Conservation (phyloP, 306 rosid species). For the Dryas drummondii region DNA sequence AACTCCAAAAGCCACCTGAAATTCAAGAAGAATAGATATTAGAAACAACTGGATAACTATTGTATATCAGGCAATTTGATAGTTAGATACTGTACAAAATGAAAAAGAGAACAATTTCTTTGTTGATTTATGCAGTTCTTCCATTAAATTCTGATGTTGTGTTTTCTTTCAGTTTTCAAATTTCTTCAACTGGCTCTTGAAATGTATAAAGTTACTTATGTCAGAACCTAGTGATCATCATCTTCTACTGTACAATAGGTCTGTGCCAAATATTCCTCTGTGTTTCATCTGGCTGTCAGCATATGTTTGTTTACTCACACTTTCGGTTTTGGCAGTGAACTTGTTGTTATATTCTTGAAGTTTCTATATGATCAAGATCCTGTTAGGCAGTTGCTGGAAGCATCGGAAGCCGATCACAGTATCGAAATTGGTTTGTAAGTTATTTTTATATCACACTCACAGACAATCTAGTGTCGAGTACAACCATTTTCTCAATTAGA, state of each 20-base stretch:
- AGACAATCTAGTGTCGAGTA: constrained; percentile 4
- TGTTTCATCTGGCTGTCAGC: constrained; percentile 20
- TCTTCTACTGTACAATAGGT: constrained; percentile 87
- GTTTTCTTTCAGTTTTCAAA: constrained; percentile 71
- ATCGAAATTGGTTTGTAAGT: constrained; percentile 83
- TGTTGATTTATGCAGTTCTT: background rate
- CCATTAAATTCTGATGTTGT: constrained; percentile 16
- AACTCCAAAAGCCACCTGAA: background rate
- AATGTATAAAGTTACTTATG: constrained; percentile 82
- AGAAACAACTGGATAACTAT: background rate
- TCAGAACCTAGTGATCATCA: constrained; percentile 97
- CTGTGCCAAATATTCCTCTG: constrained; percentile 21
- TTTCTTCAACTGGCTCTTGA: constrained; percentile 96
- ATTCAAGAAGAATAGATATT: background rate
- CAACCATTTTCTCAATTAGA: constrained; percentile 17
- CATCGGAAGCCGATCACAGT: constrained; percentile 54
- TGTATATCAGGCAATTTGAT: background rate
- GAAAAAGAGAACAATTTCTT: background rate
- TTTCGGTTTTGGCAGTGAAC: constrained; percentile 75
- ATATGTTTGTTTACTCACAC: constrained; percentile 27
- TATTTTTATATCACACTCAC: constrained; percentile 4
- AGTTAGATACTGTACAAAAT: background rate
- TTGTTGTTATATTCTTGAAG: constrained; percentile 79
- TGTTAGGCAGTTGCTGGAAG: constrained; percentile 77
- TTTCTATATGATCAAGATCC: constrained; percentile 93